Conservation (phyloP, 2,329 filamentous ascomycete species). For the Leptographium wingfieldii region DNA sequence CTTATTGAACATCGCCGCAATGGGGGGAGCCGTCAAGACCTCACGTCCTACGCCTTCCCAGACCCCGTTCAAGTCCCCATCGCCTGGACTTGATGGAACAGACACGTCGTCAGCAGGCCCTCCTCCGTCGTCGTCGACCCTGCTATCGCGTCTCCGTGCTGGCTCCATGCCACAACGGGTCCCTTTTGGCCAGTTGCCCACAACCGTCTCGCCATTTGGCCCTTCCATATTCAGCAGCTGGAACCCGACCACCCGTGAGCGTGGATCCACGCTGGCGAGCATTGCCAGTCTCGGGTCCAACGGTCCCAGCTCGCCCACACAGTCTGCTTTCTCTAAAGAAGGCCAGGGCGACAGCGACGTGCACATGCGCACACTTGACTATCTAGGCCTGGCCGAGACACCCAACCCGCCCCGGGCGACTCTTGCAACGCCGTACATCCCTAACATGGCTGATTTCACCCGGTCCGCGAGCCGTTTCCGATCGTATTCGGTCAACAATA, state of each 20-base stretch:
- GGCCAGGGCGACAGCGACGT: constrained; percentile 79
- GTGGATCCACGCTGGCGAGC: constrained; percentile 71
- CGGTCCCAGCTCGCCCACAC: constrained; percentile 73
- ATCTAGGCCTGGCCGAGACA: constrained; percentile 86
- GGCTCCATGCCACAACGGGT: constrained; percentile 89
- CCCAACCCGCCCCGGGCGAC: constrained; percentile 69
- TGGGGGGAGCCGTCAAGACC: constrained; percentile 51
- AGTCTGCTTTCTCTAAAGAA: constrained; percentile 76
- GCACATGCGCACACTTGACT: constrained; percentile 81
- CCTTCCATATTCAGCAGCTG: constrained; percentile 85
- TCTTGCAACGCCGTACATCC: constrained; percentile 61
- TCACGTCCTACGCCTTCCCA: constrained; percentile 77
- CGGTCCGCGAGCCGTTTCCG: constrained; percentile 78
- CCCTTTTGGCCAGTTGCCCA: constrained; percentile 44
- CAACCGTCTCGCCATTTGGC: constrained; percentile 60
- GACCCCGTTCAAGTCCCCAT: constrained; percentile 68
- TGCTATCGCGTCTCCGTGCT: constrained; percentile 75
- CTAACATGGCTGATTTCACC: constrained; percentile 62
- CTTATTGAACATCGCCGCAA: constrained; percentile 39
- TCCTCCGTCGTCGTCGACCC: constrained; percentile 47
- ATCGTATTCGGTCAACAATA: constrained; percentile 97
- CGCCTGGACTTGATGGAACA: constrained; percentile 37
- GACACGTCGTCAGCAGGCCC: constrained; percentile 16
- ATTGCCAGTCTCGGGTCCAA: constrained; percentile 85
- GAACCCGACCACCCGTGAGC: constrained; percentile 61